phyloP scores from a whole-genome alignment of 176 grass and related monocot genomes.

The Otatea glauca region DNA sequence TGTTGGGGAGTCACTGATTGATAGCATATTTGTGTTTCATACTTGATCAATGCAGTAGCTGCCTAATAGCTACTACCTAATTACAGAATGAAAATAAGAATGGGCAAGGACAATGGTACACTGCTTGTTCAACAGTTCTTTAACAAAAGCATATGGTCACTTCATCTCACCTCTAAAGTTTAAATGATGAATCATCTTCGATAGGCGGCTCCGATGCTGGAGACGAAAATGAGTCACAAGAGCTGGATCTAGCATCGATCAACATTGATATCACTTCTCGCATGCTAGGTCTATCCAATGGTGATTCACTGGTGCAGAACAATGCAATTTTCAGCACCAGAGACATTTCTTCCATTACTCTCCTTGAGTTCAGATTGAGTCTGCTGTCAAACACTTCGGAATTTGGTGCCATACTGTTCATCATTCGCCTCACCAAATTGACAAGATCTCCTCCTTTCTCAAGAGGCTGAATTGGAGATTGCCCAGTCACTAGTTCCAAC shows the following conservation, averaged over 20 bases:
- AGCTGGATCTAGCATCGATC: slow-evolving; percentile 68
- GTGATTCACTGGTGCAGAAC: slow-evolving; percentile 90
- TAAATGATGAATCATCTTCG: slow-evolving; percentile 40
- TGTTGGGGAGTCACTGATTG: not conserved
- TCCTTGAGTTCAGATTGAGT: slow-evolving; percentile 64
- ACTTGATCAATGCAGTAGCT: not conserved
- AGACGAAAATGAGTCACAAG: slow-evolving; percentile 59
- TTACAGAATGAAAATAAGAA: slow-evolving; percentile 17
- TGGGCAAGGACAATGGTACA: not conserved
- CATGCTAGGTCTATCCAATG: slow-evolving; percentile 91
- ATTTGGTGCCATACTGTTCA: slow-evolving; percentile 50
- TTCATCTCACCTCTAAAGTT: slow-evolving; percentile 49
- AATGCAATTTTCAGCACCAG: slow-evolving; percentile 90
- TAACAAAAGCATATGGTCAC: not conserved
- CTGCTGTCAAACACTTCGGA: slow-evolving; percentile 71
- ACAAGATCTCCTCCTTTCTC: slow-evolving; percentile 99
- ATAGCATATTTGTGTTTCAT: not conserved
- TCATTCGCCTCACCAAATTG: slow-evolving; percentile 76
- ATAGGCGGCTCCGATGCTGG: slow-evolving; percentile 55
- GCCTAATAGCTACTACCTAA: not conserved
- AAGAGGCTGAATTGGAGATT: slow-evolving; percentile 86
- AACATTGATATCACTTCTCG: slow-evolving; percentile 96
- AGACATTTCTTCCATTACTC: slow-evolving; percentile 68
- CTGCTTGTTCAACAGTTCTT: not conserved
- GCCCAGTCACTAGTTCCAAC: slow-evolving; percentile 85